A percentile compares a stretch with the other conserved stretches of the same genome.
Conservation (phyloP, 116 monocot genomes). For the Phalaenopsis hybrid region DNA sequence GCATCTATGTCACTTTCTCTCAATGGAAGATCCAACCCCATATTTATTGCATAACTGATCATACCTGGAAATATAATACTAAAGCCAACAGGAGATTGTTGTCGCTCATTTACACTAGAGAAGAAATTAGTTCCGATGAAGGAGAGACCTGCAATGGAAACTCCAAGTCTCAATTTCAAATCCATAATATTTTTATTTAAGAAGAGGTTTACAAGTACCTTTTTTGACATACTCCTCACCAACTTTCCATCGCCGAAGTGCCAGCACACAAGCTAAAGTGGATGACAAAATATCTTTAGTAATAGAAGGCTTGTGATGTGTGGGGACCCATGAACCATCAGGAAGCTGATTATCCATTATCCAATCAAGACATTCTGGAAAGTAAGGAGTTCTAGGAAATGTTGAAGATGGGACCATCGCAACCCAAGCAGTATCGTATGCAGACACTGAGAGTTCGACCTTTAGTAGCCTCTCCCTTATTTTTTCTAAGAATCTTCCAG, state of each 20-base stretch:
- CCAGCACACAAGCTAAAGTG: slow-evolving; percentile 61
- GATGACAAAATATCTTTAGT: slow-evolving; percentile 54
- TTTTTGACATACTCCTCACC: slow-evolving; percentile 10
- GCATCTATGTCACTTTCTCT: no score
- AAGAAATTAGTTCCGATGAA: slow-evolving; percentile 50
- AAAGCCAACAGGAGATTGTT: no score
- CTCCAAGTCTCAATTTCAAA: slow-evolving; percentile 4
- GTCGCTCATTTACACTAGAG: slow-evolving; percentile 22
- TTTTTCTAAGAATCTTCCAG: slow-evolving; percentile 23
- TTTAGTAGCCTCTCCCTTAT: slow-evolving; percentile 35
- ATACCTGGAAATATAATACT: no score
- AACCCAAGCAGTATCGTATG: slow-evolving; percentile 23
- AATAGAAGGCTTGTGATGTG: slow-evolving; percentile 17
- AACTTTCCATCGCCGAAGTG: slow-evolving; percentile 48
- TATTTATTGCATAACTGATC: no score
- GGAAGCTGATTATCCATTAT: slow-evolving; percentile 60
- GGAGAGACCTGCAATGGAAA: slow-evolving; percentile 42
- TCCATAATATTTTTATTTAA: neutral
- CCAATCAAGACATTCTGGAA: slow-evolving; percentile 70
- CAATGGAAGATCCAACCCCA: no score
- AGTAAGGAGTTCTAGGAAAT: slow-evolving; percentile 48
- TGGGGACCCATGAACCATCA: slow-evolving; percentile 74
- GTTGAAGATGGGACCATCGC: slow-evolving; percentile 29
- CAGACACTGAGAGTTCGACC: slow-evolving; percentile 39
- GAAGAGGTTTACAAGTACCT: slow-evolving; percentile 30